phyloP scores from a whole-genome alignment of 495 filamentous ascomycete genomes.

The Podospora comata region DNA sequence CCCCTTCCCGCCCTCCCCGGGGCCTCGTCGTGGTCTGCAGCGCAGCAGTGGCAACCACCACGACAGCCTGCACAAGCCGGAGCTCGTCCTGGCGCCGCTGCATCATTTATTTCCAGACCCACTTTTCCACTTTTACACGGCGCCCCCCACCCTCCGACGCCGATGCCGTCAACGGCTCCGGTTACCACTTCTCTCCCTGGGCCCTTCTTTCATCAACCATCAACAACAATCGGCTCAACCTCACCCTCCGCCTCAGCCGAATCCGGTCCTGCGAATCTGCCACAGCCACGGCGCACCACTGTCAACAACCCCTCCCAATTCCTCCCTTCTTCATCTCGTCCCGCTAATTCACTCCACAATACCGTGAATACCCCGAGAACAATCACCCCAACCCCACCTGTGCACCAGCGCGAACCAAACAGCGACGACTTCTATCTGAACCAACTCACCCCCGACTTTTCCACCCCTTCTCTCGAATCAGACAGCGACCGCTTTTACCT shows the following conservation, averaged over 20 bases:
- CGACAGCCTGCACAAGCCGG: not conserved
- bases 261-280: not conserved
- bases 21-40: not conserved
- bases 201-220: conserved; percentile 1
- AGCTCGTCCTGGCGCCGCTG: not conserved
- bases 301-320: not conserved
- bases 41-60: not conserved
- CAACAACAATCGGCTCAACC: not conserved
- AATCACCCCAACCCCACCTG: not conserved
- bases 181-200: not conserved
- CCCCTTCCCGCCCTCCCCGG: not conserved
- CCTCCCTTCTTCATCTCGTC: not conserved
- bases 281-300: not conserved
- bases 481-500: conserved; percentile 31
- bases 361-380: not conserved
- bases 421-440: conserved; percentile 34
- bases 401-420: conserved; percentile 16
- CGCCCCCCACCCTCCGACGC: conserved; percentile 9
- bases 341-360: not conserved
- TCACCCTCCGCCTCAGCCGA: too few species aligned
- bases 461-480: conserved; percentile 35
- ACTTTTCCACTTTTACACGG: conserved; percentile 10
- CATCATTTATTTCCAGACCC: conserved; percentile 2
- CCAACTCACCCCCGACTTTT: conserved; percentile 34
- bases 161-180: not conserved